Percentiles rank a stretch among this genome's conserved stretches.
phyloP scores from a whole-genome alignment of 805 yeast species.

The Candida sithepensis region DNA sequence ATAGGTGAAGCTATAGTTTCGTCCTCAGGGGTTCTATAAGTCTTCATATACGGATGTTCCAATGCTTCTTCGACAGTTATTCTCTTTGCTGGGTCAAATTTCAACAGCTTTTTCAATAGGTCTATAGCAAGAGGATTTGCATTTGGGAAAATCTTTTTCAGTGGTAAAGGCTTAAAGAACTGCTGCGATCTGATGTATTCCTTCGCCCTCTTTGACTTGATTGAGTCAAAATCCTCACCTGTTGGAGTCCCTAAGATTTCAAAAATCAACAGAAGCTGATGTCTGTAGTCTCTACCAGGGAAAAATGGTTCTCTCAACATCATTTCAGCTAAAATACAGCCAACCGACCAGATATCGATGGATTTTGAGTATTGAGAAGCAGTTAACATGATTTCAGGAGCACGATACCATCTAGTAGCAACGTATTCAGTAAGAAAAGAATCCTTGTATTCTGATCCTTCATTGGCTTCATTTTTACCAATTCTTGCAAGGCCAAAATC shows the following conservation, averaged over 20 bases:
- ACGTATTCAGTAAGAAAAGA: constrained; percentile 70
- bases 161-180: constrained; percentile 53
- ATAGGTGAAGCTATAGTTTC: constrained; percentile 58
- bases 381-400: constrained; percentile 79
- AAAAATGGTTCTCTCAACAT: constrained; percentile 58
- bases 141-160: constrained; percentile 46
- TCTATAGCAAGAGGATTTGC: constrained; percentile 52
- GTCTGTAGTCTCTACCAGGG: constrained; percentile 72
- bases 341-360: constrained; percentile 78
- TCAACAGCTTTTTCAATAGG: constrained; percentile 65
- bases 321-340: constrained; percentile 74
- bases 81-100: constrained; percentile 78
- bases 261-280: constrained; percentile 63
- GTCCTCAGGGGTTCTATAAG: constrained; percentile 69
- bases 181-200: constrained; percentile 72
- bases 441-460: constrained; percentile 21
- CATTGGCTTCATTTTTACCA: constrained; percentile 41
- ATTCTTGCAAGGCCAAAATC: constrained; percentile 74
- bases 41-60: constrained; percentile 68
- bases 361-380: constrained; percentile 71
- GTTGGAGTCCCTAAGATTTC: constrained; percentile 71
- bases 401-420: constrained; percentile 83
- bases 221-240: constrained; percentile 68
- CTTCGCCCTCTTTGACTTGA: constrained; percentile 70
- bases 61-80: constrained; percentile 81